A percentile compares a stretch with the other conserved stretches of the same genome.
phyloP scores from a whole-genome alignment of 2,329 filamentous ascomycete genomes.

The Apiospora kogelbergensis region DNA sequence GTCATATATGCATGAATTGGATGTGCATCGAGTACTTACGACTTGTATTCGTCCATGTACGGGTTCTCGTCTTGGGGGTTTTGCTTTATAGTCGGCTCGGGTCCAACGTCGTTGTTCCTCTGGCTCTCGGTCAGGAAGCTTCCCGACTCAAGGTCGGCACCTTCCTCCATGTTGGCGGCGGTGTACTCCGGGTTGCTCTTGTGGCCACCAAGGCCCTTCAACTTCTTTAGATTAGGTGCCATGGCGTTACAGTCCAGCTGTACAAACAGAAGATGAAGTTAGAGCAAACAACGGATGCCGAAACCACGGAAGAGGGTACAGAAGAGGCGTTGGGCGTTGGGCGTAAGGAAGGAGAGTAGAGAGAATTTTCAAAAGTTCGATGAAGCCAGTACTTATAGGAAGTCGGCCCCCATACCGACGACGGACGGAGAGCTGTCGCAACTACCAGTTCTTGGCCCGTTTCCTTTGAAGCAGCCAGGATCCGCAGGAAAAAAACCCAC shows the following conservation, averaged over 20 bases:
- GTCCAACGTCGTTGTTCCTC: constrained; percentile 23
- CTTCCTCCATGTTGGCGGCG: constrained; percentile 23
- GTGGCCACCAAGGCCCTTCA: constrained; percentile 29
- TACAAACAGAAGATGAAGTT: constrained; percentile 22
- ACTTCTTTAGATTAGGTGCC: constrained; percentile 32
- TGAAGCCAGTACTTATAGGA: constrained; percentile 12
- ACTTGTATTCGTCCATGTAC: constrained; percentile 34
- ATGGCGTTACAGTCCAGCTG: constrained; percentile 31
- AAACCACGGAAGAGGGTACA: constrained; percentile 15
- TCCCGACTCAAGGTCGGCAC: constrained; percentile 30
- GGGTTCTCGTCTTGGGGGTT: constrained; percentile 23
- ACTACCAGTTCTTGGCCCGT: constrained; percentile 4
- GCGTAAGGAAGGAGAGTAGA: constrained; percentile 13
- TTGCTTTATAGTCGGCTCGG: constrained; percentile 7
- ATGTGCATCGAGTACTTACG: constrained; percentile 23
- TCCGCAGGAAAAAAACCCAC: constrained; percentile 2
- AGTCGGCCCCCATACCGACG: background rate
- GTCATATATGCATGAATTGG: background rate
- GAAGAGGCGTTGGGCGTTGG: constrained; percentile 11
- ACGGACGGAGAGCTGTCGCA: constrained; percentile 2
- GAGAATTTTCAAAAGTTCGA: background rate
- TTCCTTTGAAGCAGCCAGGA: constrained; percentile 7
- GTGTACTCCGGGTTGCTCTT: constrained; percentile 23
- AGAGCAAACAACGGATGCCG: constrained; percentile 15
- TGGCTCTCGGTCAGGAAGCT: constrained; percentile 29